Conservation (phyloP, 129 eudicot species). For the Saposhnikovia divaricata region DNA sequence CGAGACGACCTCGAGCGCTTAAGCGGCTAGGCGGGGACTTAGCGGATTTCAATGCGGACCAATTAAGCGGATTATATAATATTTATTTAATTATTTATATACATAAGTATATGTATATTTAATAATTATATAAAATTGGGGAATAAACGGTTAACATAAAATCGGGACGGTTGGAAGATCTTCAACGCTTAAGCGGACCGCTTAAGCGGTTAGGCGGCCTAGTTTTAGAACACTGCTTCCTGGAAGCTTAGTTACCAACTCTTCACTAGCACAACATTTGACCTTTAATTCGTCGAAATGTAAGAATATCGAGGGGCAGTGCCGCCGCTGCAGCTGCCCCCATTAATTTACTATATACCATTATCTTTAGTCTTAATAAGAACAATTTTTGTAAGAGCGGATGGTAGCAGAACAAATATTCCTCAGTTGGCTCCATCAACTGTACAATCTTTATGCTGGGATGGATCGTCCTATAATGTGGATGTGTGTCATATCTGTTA, state of each 20-base stretch:
- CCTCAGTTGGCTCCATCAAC: neutral
- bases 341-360: neutral
- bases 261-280: neutral
- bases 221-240: too few species aligned
- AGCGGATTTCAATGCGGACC: too few species aligned
- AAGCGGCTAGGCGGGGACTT: too few species aligned
- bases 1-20: too few species aligned
- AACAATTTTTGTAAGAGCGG: neutral
- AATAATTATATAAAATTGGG: too few species aligned
- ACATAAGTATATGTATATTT: too few species aligned
- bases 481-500: neutral
- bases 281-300: neutral
- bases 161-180: too few species aligned
- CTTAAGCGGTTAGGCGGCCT: too few species aligned
- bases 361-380: neutral
- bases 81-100: too few species aligned
- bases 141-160: too few species aligned
- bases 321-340: neutral
- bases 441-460: neutral
- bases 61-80: too few species aligned
- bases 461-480: neutral
- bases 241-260: conserved; percentile 15
- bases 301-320: neutral
- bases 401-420: conserved; percentile 6
- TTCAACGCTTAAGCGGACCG: too few species aligned